Evolutionary conservation across 208 protist species (phyloP), one percentile per base, ranked within the genome.

Genomic region (Acanthamoeba royreba): DNA sequence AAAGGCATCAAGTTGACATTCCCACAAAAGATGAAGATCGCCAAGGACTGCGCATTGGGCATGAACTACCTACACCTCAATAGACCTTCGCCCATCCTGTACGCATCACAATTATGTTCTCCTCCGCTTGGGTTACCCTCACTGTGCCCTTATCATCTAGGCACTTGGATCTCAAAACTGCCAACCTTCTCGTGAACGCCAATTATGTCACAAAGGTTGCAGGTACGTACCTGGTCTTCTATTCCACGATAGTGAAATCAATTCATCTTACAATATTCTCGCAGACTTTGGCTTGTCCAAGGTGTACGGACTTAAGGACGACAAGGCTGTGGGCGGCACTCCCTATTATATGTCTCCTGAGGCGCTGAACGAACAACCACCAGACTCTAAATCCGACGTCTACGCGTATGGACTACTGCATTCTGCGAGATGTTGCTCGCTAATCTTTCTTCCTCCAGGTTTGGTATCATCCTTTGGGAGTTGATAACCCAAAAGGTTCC

Each of bases 121-220:
- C 38, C 8, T n/a, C n/a, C n/a, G n/a, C n/a, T n/a, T n/a, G n/a
- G n/a, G n/a, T n/a, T n/a, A n/a, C n/a, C 4, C 3, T 77, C 7
- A 77, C 63, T 22, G 5, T 28, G n/a, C 58, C 25, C 11, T 8
- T 9, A 69, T 69, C 33, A 11, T 31, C 63, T 74, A 15, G 77
- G 22, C 93, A 95, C 42, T 33, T 69, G 2, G 93, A 95, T 69
- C 87, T 95, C 31, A 95, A 95, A 35, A 88, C 52, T 4, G 53
- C 66, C 31, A 95, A 95, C 58, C 19, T 93, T 2, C 87, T 95
- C 28, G 52, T 95, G 11, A 52, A 92, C 61, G 52, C 38, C 40
- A 49, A 79, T 22, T 72, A 35, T 15, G 43, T 45, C 28, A 43
- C 45, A 22, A 92, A 92, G 33, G 87, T 92, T 13, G 87, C 87